These are phyloP conservation scores for Chlorella variabilis DNA, from an alignment of 163 green algal species.

Conservation along the genomic window DNA sequence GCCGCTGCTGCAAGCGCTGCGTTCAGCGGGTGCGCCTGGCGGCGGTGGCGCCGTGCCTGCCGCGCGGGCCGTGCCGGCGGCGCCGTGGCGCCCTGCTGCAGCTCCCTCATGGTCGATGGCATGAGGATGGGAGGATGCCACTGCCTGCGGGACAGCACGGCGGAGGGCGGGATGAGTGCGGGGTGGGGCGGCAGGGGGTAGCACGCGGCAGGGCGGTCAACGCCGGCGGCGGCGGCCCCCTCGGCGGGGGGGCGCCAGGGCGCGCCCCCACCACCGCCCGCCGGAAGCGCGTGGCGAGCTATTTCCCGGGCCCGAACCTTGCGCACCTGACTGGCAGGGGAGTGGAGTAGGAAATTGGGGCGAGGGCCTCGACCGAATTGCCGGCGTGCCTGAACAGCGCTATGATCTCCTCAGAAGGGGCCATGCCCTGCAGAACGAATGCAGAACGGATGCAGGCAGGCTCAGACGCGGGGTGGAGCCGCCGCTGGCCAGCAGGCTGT, in stretches of 20 bases:
- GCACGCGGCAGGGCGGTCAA: too few relatives aligned
- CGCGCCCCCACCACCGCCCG: too few relatives aligned
- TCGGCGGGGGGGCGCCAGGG: too few relatives aligned
- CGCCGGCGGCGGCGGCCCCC: too few relatives aligned
- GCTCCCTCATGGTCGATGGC: constrained; percentile 8
- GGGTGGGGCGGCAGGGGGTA: too few relatives aligned
- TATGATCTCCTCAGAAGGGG: constrained; percentile 11
- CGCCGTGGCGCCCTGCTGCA: background rate
- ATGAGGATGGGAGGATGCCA: constrained; percentile 3
- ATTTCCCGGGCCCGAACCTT: too few relatives aligned
- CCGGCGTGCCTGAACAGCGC: background rate
- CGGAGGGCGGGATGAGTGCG: too few relatives aligned
- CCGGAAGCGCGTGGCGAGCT: too few relatives aligned
- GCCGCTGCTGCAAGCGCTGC: background rate
- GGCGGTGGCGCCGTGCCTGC: background rate
- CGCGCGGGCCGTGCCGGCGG: background rate
- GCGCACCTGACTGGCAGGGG: background rate
- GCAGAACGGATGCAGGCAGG: too few relatives aligned
- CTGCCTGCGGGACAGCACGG: constrained; percentile 7
- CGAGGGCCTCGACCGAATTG: too few relatives aligned
- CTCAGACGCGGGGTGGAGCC: too few relatives aligned
- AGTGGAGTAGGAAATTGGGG: background rate
- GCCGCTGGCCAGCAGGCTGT: too few relatives aligned
- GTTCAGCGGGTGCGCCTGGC: background rate
- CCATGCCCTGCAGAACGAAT: constrained; percentile 6